phyloP scores from a whole-genome alignment of 225 moss, liverwort and hornwort genomes.

The Antitrichia curtipendula region DNA sequence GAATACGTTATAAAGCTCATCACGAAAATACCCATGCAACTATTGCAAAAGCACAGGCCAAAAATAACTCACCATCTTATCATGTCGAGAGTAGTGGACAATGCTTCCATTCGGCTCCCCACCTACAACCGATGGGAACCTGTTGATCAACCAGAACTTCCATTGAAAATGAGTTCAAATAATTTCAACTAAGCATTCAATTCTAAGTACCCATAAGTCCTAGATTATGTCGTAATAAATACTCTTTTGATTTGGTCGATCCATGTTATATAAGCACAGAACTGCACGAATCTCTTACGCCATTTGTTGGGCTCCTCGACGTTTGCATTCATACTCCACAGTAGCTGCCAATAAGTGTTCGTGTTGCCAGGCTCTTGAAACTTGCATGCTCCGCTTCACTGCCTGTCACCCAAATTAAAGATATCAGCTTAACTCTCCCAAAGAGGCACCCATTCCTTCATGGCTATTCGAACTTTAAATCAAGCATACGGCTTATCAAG shows the following conservation, averaged over 20 bases:
- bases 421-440: not conserved
- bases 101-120: slow-evolving; percentile 81
- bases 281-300: slow-evolving; percentile 52
- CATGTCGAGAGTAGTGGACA: slow-evolving; percentile 96
- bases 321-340: slow-evolving; percentile 94
- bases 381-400: slow-evolving; percentile 73
- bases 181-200: not conserved
- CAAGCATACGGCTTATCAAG: not conserved
- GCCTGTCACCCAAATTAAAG: slow-evolving; percentile 27
- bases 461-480: not conserved
- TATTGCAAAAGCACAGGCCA: not conserved
- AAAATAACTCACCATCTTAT: slow-evolving; percentile 54
- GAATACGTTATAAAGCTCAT: not conserved
- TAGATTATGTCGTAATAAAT: not conserved
- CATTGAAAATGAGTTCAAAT: not conserved
- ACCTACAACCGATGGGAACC: slow-evolving; percentile 90
- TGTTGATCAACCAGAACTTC: slow-evolving; percentile 23
- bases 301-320: slow-evolving; percentile 92
- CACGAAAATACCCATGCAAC: not conserved
- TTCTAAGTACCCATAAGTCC: not conserved
- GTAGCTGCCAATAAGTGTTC: slow-evolving; percentile 81
- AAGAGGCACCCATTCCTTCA: not conserved
- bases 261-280: not conserved
- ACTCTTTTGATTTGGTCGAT: not conserved
- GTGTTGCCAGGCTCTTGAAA: slow-evolving; percentile 68